Base-by-base conservation (phyloP, 2,329 filamentous ascomycete species). In the Diatrype stigma region DNA sequence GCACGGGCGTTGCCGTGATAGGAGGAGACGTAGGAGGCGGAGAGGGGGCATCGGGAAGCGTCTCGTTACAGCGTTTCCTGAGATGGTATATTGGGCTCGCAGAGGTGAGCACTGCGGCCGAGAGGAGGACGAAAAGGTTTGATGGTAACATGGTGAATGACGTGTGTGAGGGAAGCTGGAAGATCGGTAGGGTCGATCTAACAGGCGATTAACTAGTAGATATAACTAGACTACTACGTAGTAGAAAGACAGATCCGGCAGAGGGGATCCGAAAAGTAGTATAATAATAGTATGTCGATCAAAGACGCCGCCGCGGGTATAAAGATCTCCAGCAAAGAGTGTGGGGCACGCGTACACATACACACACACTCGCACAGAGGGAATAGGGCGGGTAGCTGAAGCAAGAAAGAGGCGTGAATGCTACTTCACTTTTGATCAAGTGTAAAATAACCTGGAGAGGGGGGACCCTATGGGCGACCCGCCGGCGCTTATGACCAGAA, bases 401-500 rank as follows among this genome's bases (percentile, higher is more conserved):
- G 40, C 19, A 32, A 35, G 42, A 51, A 23, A n/a, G 50, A 61
- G 58, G 47, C 64, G 59, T 58, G n/a, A 64, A 57, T 60, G 53
- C 52, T 54, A 30, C 26, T 30, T 30, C 10, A 30, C 10, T 30
- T 30, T 30, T 30, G 10, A 30, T 30, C 5, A 48, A 42, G 50
- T 51, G 56, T 46, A 56, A 49, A 60, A 52, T 60, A 47, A 55
- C 55, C 55, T 48, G 55, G 59, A 54, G 55, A 54, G 55, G 51
- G 53, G 45, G 49, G 56, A 45, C 55, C 57, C 48, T 52, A 48
- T 53, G 48, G 48, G 57, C 55, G 56, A 54, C 52, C 51, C 53
- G 51, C 49, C 51, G 61, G 64, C 64, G 64, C 64, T 66, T 66
- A 65, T 53, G 34, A 50, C 61, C 58, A 53, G 58, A 63, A 65